Evolutionary conservation across 75 land plant species (phyloP).

Genomic region (Adiantum capillusveneris): DNA sequence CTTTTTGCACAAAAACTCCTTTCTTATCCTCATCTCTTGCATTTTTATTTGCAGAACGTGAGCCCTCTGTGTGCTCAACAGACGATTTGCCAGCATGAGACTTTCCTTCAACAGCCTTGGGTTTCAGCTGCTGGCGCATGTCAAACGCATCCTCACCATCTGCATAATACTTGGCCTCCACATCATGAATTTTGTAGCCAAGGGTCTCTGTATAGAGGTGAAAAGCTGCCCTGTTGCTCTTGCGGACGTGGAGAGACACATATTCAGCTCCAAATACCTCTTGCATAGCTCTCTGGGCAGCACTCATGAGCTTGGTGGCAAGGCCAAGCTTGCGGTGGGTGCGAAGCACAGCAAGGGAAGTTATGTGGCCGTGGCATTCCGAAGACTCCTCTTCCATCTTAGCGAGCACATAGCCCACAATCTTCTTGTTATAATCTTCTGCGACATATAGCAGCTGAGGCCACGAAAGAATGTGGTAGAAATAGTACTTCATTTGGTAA

Average conservation of each 20-base stretch:
- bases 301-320: slow-evolving; percentile 95
- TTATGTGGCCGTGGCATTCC: slow-evolving; percentile 95
- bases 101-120: slow-evolving; percentile 13
- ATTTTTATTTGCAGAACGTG: too few species aligned
- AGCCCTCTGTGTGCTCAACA: too few species aligned
- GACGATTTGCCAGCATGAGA: background rate
- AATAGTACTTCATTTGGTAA: slow-evolving; percentile 98
- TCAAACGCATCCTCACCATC: slow-evolving; percentile 96
- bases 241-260: slow-evolving; percentile 87
- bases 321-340: slow-evolving; percentile 91
- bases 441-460: slow-evolving; percentile 98
- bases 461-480: slow-evolving; percentile 97
- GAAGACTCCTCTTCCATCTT: slow-evolving; percentile 91
- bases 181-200: slow-evolving; percentile 80
- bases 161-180: slow-evolving; percentile 94
- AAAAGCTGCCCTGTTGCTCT: slow-evolving; percentile 91
- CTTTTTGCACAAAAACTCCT: too few species aligned
- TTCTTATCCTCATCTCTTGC: too few species aligned
- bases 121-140: slow-evolving; percentile 80
- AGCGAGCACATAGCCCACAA: slow-evolving; percentile 89
- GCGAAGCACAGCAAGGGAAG: slow-evolving; percentile 86
- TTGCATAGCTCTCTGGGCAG: slow-evolving; percentile 91
- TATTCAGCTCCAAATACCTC: slow-evolving; percentile 81
- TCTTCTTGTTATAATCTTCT: slow-evolving; percentile 85
- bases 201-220: slow-evolving; percentile 83